Percentiles rank a stretch among this genome's conserved stretches.
Evolutionary conservation across 2,329 filamentous ascomycete genomes (phyloP).

Genomic region (Orbilia quercus): DNA sequence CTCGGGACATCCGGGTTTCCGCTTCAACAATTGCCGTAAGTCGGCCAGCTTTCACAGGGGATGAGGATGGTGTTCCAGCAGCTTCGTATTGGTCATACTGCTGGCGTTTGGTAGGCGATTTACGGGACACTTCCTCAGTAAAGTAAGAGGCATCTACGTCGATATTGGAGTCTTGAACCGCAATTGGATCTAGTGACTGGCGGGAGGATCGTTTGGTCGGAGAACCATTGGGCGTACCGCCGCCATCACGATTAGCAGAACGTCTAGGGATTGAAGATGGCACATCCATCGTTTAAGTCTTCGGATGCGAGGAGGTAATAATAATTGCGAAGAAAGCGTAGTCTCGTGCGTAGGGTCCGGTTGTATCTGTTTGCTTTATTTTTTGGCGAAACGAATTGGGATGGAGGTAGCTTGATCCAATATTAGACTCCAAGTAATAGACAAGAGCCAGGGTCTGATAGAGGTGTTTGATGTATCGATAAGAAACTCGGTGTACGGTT

Average conservation of each 20-base stretch:
- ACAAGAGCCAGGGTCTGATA: background rate
- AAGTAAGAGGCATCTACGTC: constrained; percentile 38
- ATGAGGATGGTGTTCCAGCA: constrained; percentile 23
- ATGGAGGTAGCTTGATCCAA: no score
- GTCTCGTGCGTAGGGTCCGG: background rate
- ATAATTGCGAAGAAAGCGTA: no score
- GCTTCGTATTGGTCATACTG: constrained; percentile 25
- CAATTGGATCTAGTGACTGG: constrained; percentile 30
- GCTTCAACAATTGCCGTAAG: constrained; percentile 35
- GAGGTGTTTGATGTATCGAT: no score
- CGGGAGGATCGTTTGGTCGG: constrained; percentile 42
- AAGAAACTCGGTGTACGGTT: no score
- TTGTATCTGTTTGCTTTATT: no score
- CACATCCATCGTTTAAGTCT: constrained; percentile 25
- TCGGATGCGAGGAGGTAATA: background rate
- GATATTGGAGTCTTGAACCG: constrained; percentile 30
- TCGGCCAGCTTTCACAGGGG: constrained; percentile 30
- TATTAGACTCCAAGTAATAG: background rate
- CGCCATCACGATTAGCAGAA: constrained; percentile 30
- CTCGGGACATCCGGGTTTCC: constrained; percentile 35
- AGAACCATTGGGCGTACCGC: constrained; percentile 21
- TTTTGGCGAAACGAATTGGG: no score
- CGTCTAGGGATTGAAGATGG: constrained; percentile 49
- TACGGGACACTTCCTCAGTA: constrained; percentile 32
- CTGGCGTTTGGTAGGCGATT: constrained; percentile 37